Evolutionary conservation across 2,329 filamentous ascomycete genomes (phyloP), one percentile per base, ranked within the genome.

Genomic region (Fusarium odoratissimum): DNA sequence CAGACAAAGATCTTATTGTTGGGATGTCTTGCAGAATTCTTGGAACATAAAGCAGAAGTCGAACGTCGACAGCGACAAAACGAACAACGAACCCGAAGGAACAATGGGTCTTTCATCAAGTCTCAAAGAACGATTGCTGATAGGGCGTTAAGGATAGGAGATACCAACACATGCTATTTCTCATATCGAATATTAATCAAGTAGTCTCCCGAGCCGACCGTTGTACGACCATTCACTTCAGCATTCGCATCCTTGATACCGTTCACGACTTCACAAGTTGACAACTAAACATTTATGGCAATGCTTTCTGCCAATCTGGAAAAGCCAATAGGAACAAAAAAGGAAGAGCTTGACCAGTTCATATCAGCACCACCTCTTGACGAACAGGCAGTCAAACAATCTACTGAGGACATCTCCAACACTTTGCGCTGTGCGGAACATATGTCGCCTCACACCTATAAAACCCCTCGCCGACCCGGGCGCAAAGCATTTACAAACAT

Each of bases 1-100:
- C 45, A 40, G 40, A 67, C 48, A 67, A 64, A 70, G 51, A 16
- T 30, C 14, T 67, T 54, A 35, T 54, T 49, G 48, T 52, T 40
- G 30, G 40, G 13, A 21, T 41, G 35, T 33, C 42, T 52, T 30
- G 17, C 25, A 59, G 33, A 55, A 56, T 23, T 58, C 35, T 40
- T n/a, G 45, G 28, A 46, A 25, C 37, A 65, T 23, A 70, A 38
- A 40, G 14, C 21, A 25, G n/a, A 58, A 38, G 44, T 35, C 40
- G 56, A 52, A 62, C 52, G 58, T 21, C 19, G 30, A 38, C 52
- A 35, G 21, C 56, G 46, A 62, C 51, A 48, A 25, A 30, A 30
- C 41, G n/a, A 56, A 54, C 56, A 48, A 48, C 30, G 21, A 46
- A 31, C 16, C 31, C 40, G 10, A 49, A 69, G 61, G 56, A 64